These are phyloP conservation scores for Daedaleopsis nitida DNA, from an alignment of 768 basidiomycete species.

Conservation along the genomic window DNA sequence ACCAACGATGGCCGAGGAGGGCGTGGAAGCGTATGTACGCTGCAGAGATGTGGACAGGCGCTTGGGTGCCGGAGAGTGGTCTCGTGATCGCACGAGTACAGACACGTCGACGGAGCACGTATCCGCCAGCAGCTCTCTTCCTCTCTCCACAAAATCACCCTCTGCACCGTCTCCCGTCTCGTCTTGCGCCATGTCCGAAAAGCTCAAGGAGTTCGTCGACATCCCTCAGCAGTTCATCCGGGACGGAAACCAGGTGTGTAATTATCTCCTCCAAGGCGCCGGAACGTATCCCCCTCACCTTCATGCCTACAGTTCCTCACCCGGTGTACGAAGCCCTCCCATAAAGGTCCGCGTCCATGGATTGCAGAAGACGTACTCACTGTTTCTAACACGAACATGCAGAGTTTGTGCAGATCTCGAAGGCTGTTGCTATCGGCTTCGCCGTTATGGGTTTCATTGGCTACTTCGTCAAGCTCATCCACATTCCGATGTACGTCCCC, in stretches of 20 bases:
- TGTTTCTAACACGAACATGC: slow-evolving; percentile 3
- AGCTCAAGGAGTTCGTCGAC: slow-evolving; percentile 87
- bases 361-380: not conserved
- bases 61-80: not conserved
- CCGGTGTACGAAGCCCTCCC: slow-evolving; percentile 96
- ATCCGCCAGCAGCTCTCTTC: slow-evolving; percentile 7
- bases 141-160: slow-evolving; percentile 9
- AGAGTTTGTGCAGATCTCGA: slow-evolving; percentile 96
- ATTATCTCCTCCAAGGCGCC: not conserved
- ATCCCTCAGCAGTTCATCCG: slow-evolving; percentile 89
- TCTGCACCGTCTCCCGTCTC: slow-evolving; percentile 10
- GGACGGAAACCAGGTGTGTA: slow-evolving; percentile 88
- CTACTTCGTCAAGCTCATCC: slow-evolving; percentile 97
- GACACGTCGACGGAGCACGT: slow-evolving; percentile 15
- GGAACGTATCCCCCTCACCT: slow-evolving; percentile 14
- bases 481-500: slow-evolving; percentile 90
- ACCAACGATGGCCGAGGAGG: slow-evolving; percentile 5
- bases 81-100: slow-evolving; percentile 15
- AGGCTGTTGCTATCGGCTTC: slow-evolving; percentile 96
- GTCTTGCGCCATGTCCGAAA: slow-evolving; percentile 73
- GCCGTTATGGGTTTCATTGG: slow-evolving; percentile 99
- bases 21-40: not conserved
- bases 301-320: slow-evolving; percentile 76
- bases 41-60: not conserved
- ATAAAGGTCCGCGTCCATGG: slow-evolving; percentile 66